Evolutionary conservation across 768 basidiomycete genomes (phyloP), one percentile per base, ranked within the genome.

Genomic region (Lactarius sp.): DNA sequence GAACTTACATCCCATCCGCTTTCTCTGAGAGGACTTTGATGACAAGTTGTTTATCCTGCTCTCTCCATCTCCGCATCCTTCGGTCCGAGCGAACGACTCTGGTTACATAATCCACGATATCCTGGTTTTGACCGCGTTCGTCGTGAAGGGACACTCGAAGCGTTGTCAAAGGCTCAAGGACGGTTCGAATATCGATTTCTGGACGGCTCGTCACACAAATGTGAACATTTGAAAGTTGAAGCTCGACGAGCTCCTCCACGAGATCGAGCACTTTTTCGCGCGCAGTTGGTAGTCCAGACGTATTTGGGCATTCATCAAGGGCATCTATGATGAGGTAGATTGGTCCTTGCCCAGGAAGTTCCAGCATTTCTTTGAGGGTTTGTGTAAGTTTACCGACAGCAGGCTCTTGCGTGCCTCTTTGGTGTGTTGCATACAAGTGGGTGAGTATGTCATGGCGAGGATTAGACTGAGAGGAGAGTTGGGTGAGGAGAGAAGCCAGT

Each of bases 291-390:
- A 1, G 36, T 5, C 61, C 61, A 1, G 22, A 10, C 0, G 3
- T 16, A n/a, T 61, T 20, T 1, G 61, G 61, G 9, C 61, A 62
- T 27, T 62, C 61, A 7, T 62, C 61, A 1, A 62, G 49, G 8
- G 49, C 61, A 7, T 62, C 61, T 6, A 62, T 18, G 1, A 62
- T n/a, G 0, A 62, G 22, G 36, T 52, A 62, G 13, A 27, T 52
- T 6, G 14, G 20, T 8, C 18, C 33, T 5, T 49, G 55, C 2
- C 7, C 50, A 12, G n/a, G 33, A 1, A 27, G 33, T 5, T 4
- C 39, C 3, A 62, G 33, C 41, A 62, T 57, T 1, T 56, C 56
- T 1, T 51, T 44, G 1, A 60, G 4, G 4, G 33, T 52, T 44
- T 46, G n/a, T 1, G 52, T 46, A 2, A 60, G 59, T 1, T 31